Evolutionary conservation across 371 early-diverging fungal genomes (phyloP).

Genomic region (Apophysomyces variabilis): DNA sequence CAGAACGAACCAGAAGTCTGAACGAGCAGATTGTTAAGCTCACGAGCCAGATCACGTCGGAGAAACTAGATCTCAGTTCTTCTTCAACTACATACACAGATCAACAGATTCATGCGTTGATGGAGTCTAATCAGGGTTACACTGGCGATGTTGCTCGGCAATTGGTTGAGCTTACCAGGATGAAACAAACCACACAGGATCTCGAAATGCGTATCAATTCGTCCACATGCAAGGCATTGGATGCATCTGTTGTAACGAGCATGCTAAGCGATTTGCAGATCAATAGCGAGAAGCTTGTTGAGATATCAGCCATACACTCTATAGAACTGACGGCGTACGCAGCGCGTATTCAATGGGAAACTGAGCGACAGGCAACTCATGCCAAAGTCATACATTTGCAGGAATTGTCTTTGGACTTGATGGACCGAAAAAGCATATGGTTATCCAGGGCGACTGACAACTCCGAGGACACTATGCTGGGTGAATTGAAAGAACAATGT

Average conservation of each 20-base stretch:
- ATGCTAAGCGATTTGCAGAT: neutral
- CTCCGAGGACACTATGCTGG: neutral
- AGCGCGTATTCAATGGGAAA: constrained; percentile 29
- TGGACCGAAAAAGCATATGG: constrained; percentile 31
- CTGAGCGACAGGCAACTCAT: neutral
- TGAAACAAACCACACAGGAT: neutral
- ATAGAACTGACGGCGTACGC: constrained; percentile 15
- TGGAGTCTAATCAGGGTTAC: neutral
- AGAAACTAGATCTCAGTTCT: neutral
- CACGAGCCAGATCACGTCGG: neutral
- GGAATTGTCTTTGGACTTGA: constrained; percentile 25
- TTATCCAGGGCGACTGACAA: constrained; percentile 18
- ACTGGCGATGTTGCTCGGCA: constrained; percentile 1
- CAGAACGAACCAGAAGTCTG: neutral
- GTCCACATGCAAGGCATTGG: neutral
- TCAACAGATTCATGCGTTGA: neutral
- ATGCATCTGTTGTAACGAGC: neutral
- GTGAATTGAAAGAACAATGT: neutral
- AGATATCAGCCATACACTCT: neutral
- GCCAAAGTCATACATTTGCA: constrained; percentile 12
- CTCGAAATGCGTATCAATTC: neutral
- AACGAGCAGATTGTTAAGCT: neutral
- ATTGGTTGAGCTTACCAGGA: neutral
- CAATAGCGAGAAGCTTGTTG: neutral
- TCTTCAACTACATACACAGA: neutral